These are phyloP conservation scores for Pseudopyricularia cyperi DNA, from an alignment of 2,329 filamentous ascomycete species.

Conservation along the genomic window DNA sequence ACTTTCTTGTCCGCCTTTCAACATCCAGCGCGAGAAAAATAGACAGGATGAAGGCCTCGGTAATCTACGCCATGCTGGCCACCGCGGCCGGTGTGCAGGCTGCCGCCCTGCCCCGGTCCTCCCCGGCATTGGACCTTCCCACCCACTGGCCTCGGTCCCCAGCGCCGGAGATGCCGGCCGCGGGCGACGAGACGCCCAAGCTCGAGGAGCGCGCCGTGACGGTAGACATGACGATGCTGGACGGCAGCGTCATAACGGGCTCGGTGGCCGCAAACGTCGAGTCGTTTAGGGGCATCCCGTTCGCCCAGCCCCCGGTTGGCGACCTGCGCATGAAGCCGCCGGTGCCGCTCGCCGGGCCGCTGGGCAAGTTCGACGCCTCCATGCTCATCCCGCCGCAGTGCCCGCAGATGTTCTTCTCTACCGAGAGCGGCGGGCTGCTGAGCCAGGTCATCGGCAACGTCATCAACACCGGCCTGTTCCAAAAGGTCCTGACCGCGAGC, in stretches of 20 bases:
- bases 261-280: conserved; percentile 37
- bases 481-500: conserved; percentile 35
- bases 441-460: conserved; percentile 33
- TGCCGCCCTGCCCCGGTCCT: background rate
- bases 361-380: conserved; percentile 51
- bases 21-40: background rate
- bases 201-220: conserved; percentile 33
- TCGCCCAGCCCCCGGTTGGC: conserved; percentile 55
- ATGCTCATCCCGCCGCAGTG: conserved; percentile 43
- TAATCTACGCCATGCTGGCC: background rate
- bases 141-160: too few relatives aligned
- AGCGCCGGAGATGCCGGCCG: background rate
- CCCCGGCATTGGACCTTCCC: background rate
- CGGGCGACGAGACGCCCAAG: background rate
- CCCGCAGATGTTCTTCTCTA: conserved; percentile 56
- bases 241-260: conserved; percentile 43
- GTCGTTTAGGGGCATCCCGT: conserved; percentile 63
- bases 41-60: background rate
- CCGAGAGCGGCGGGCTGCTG: conserved; percentile 24
- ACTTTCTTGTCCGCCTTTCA: background rate
- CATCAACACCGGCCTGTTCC: conserved; percentile 43
- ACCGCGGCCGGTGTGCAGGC: background rate
- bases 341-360: conserved; percentile 36
- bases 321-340: conserved; percentile 57
- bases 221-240: conserved; percentile 32